phyloP scores from a whole-genome alignment of 345 rosid species.

The Eucalyptus erythrocorys region DNA sequence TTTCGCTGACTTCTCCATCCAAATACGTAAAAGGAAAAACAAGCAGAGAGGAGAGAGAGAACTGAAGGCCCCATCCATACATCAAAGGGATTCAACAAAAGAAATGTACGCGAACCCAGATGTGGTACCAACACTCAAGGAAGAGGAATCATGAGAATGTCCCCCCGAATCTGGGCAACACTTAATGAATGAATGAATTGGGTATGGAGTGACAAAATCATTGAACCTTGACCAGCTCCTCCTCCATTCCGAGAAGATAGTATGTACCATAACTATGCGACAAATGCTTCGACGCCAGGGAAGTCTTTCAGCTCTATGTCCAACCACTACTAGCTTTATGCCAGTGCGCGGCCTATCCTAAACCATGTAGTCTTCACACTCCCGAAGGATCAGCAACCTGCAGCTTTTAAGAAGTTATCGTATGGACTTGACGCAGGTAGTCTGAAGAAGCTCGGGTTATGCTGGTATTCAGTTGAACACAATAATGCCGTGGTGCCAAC shows the following conservation, averaged over 20 bases:
- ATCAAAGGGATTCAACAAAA: neutral
- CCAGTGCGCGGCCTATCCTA: neutral
- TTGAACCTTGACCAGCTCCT: neutral
- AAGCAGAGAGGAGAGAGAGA: neutral
- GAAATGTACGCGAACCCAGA: neutral
- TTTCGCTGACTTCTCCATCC: neutral
- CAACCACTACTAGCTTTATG: neutral
- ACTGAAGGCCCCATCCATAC: neutral
- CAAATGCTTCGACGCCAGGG: neutral
- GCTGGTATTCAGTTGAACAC: conserved; percentile 32
- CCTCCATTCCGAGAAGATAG: neutral
- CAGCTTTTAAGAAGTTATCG: conserved; percentile 68
- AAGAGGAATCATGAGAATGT: neutral
- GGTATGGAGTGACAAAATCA: neutral
- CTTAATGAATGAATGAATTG: neutral
- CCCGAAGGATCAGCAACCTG: conserved; percentile 43
- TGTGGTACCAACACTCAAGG: neutral
- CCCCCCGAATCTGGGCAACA: neutral
- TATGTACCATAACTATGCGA: neutral
- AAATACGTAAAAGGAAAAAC: neutral
- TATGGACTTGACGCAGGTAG: conserved; percentile 60
- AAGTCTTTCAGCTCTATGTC: neutral
- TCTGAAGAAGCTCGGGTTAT: conserved; percentile 21
- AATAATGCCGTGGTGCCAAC: neutral
- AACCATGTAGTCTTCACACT: neutral